Conservation (phyloP, 2,329 filamentous ascomycete genomes). For the Fusarium avenaceum region DNA sequence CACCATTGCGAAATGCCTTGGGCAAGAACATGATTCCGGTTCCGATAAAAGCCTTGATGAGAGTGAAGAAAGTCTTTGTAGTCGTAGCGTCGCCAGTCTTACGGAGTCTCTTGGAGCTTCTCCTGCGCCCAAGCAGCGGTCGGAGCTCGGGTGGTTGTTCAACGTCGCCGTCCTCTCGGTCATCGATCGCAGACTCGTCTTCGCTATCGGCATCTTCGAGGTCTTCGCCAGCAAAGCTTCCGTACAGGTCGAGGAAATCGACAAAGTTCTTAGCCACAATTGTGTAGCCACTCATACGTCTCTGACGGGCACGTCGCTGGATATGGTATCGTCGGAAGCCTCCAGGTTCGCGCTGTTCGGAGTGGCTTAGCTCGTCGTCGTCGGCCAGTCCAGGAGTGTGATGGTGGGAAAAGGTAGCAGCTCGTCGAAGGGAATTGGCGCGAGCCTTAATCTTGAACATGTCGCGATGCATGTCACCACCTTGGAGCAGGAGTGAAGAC, state of each 20-base stretch:
- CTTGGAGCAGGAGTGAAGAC: slow-evolving; percentile 79
- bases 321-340: slow-evolving; percentile 63
- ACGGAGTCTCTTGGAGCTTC: slow-evolving; percentile 61
- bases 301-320: slow-evolving; percentile 57
- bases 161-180: slow-evolving; percentile 59
- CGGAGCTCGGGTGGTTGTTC: slow-evolving; percentile 68
- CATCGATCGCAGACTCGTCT: slow-evolving; percentile 69
- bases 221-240: slow-evolving; percentile 82
- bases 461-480: slow-evolving; percentile 83
- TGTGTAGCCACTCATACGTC: slow-evolving; percentile 53
- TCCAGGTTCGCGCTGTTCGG: slow-evolving; percentile 60
- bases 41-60: slow-evolving; percentile 83
- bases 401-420: slow-evolving; percentile 76
- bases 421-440: slow-evolving; percentile 64
- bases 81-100: slow-evolving; percentile 73
- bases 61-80: slow-evolving; percentile 82
- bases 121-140: slow-evolving; percentile 67
- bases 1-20: slow-evolving; percentile 83
- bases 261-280: slow-evolving; percentile 78
- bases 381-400: slow-evolving; percentile 52
- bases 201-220: slow-evolving; percentile 65
- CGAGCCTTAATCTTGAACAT: slow-evolving; percentile 80
- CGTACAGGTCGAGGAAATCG: slow-evolving; percentile 81
- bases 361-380: slow-evolving; percentile 51
- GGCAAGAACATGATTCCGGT: slow-evolving; percentile 87